phyloP scores from a whole-genome alignment of 2,329 filamentous ascomycete genomes.

The Neopestalotiopsis clavispora region DNA sequence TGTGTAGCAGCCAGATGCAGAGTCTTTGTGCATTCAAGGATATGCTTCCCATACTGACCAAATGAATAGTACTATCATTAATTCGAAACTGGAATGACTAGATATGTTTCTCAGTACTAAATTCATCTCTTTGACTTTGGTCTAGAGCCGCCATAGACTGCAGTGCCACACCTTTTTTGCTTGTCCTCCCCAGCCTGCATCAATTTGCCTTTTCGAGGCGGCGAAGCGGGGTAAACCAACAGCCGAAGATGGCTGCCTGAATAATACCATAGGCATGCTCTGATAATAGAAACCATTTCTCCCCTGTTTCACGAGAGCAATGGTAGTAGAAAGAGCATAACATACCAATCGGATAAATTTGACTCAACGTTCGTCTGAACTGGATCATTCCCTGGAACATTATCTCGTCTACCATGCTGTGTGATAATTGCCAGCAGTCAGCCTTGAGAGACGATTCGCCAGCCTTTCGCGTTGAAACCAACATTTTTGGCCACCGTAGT shows the following conservation, averaged over 20 bases:
- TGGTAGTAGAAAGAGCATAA: background rate
- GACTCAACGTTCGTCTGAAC: background rate
- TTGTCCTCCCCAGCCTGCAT: too few species aligned
- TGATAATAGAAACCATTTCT: background rate
- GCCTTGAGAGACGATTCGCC: background rate
- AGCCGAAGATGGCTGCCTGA: background rate
- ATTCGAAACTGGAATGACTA: too few species aligned
- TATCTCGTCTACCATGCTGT: background rate
- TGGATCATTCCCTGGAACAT: background rate
- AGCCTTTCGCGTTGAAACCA: background rate
- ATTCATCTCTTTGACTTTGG: too few species aligned
- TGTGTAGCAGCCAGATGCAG: too few species aligned
- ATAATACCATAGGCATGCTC: background rate
- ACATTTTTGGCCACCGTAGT: background rate
- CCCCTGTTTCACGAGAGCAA: background rate
- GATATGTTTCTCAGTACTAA: too few species aligned
- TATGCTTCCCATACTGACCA: too few species aligned
- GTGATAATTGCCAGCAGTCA: constrained; percentile 7
- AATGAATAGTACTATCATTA: too few species aligned
- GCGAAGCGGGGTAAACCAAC: background rate
- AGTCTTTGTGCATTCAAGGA: too few species aligned
- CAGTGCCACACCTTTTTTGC: too few species aligned
- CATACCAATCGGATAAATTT: background rate
- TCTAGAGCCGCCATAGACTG: too few species aligned
- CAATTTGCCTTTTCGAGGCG: background rate